A percentile compares a stretch with the other conserved stretches of the same genome.
Conservation (phyloP, 768 basidiomycete species). For the Macrolepiota fuliginosa region DNA sequence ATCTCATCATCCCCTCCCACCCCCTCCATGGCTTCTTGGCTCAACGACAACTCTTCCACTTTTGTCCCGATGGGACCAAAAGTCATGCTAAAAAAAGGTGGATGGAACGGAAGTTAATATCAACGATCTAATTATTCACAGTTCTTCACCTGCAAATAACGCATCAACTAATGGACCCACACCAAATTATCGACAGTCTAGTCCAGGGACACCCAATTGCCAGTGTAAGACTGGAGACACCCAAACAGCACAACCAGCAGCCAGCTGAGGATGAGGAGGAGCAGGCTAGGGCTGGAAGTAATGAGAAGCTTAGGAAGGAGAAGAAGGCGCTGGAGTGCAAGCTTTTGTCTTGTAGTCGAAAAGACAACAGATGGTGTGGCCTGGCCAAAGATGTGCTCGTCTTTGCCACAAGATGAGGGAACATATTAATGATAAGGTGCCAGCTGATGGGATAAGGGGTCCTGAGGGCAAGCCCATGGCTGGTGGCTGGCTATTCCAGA, state of each 20-base stretch:
- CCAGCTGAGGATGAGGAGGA: slow-evolving; percentile 49
- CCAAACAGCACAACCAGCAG: slow-evolving; percentile 40
- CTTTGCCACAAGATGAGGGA: slow-evolving; percentile 97
- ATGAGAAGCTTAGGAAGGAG: slow-evolving; percentile 39
- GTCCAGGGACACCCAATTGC: slow-evolving; percentile 36
- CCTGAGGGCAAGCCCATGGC: slow-evolving; percentile 81
- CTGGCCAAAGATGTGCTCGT: slow-evolving; percentile 95
- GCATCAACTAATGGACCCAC: slow-evolving; percentile 34
- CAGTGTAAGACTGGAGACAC: slow-evolving; percentile 64
- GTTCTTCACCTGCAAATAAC: slow-evolving; percentile 36
- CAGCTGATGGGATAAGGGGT: slow-evolving; percentile 83
- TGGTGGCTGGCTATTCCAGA: slow-evolving; percentile 93
- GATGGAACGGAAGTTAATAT: slow-evolving; percentile 67
- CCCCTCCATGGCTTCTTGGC: slow-evolving; percentile 50
- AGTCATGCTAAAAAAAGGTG: slow-evolving; percentile 58
- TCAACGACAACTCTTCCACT: slow-evolving; percentile 61
- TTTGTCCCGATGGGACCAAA: slow-evolving; percentile 59
- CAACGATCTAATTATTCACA: slow-evolving; percentile 49
- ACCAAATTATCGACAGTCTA: slow-evolving; percentile 33
- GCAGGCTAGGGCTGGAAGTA: slow-evolving; percentile 39
- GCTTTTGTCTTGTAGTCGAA: slow-evolving; percentile 89
- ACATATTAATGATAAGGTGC: slow-evolving; percentile 81
- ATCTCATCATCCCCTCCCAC: slow-evolving; percentile 70
- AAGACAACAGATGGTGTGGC: slow-evolving; percentile 95
- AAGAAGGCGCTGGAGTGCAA: slow-evolving; percentile 43